Conservation (phyloP, 306 rosid species). For the Acacia melanoxylon region DNA sequence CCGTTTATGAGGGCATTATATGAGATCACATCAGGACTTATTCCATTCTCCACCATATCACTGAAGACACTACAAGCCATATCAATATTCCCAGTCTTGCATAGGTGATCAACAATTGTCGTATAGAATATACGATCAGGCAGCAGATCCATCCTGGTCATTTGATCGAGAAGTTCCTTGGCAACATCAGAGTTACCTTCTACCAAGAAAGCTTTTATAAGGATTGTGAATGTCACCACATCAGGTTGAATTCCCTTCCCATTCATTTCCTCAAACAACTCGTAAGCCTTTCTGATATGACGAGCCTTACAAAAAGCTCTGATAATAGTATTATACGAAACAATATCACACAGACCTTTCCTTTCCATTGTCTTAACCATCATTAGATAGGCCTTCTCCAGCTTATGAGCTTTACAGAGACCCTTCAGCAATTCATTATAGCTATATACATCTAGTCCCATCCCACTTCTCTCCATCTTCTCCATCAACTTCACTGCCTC, state of each 20-base stretch:
- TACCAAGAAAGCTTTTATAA: constrained; percentile 65
- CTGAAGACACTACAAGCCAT: constrained; percentile 57
- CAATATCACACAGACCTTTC: constrained; percentile 67
- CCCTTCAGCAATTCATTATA: constrained; percentile 78
- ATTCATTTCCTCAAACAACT: constrained; percentile 75
- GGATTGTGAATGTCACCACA: constrained; percentile 74
- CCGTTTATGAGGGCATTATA: constrained; percentile 90
- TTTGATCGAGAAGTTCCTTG: constrained; percentile 68
- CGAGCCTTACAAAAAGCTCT: constrained; percentile 59
- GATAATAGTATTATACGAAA: constrained; percentile 80
- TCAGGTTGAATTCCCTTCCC: constrained; percentile 72
- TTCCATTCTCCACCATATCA: constrained; percentile 75
- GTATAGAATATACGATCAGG: constrained; percentile 77
- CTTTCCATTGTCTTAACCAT: constrained; percentile 68
- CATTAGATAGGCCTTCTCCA: constrained; percentile 68
- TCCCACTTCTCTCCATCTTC: constrained; percentile 66
- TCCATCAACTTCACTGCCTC: constrained; percentile 63
- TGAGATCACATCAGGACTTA: constrained; percentile 72
- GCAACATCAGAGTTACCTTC: constrained; percentile 65
- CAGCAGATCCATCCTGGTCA: constrained; percentile 53
- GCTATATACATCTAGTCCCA: constrained; percentile 76
- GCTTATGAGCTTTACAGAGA: constrained; percentile 59
- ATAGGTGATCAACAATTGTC: constrained; percentile 58
- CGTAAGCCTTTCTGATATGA: constrained; percentile 59
- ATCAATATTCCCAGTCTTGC: constrained; percentile 65